Base-by-base conservation (phyloP, 2,329 filamentous ascomycete species). In the Aspergillus glaucus region DNA sequence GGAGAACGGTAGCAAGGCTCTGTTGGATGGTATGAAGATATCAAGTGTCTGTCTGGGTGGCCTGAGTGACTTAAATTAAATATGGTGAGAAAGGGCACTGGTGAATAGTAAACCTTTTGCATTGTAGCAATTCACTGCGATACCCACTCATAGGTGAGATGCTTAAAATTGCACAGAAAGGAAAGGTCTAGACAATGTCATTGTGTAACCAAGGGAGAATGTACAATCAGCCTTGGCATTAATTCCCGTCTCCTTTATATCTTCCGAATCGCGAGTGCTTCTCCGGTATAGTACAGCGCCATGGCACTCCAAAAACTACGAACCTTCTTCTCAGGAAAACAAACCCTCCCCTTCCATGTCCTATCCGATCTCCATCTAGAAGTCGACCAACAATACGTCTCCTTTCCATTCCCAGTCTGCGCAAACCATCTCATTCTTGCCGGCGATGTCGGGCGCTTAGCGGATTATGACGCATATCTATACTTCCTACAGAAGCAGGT, bases 331-430 rank as follows among this genome's bases (percentile, higher is more conserved):
- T 37, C 34, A 10, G 42, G 43, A 40, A 47, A 26, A 8, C 21
- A 44, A 1, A 43, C 53, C 4, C 2, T 32, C 19, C 54, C 57
- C 12, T 61, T 66, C 14, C 56, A 63, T 46, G 14, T 63, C 2
- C 47, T 66, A 7, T 64, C 64, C 7, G 63, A 65, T 24, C 58
- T 65, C 8, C 63, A 65, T 45, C 61, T 65, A 1, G 62, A 62
- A 24, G 45, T 64, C 8, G 59, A 59, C 19, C 55, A 54, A 24
- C 59, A 64, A 44, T 65, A 63, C 26, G 2, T 22, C 1, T 56
- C 54, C 6, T 62, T 56, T 39, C 50, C 58, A 3, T 56, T 64
- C 3, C 56, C 60, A 0, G 43, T 48, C 0, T 55, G 53, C 24
- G 52, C 58, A 1, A 49, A 57, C 44, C 24, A 58, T 36, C 55